Base-by-base conservation (phyloP, 805 yeast species). In the Saccharomycopsis fermentans region DNA sequence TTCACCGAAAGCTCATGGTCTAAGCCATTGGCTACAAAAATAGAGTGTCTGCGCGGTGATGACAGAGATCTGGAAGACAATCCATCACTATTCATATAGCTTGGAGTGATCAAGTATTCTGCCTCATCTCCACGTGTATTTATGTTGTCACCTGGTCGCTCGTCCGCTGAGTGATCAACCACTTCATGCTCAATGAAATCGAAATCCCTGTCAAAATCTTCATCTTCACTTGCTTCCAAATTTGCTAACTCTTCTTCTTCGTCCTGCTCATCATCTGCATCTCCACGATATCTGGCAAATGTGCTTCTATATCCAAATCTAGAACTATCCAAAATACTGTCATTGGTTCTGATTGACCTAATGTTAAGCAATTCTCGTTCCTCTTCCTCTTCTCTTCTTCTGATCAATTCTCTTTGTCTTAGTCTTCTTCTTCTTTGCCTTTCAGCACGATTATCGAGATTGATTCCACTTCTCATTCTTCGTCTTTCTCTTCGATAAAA, bases 181-280 rank as follows among this genome's bases (percentile, higher is more conserved):
- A n/a, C 36, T 16, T 52, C 56, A 26, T 55, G n/a, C 14, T 48
- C 55, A 26, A 32, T 14, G 29, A 47, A 50, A 27, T 55, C 55
- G 24, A 39, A 43, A 34, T 54, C 54, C 5, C 21, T 36, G n/a
- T 51, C 55, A 27, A 58, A 39, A 36, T 55, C 56, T 1, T 58
- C 53, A 50, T 32, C 40, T n/a, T 27, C 54, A 52, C 52, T 32
- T 6, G 4, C 47, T 35, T 21, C 26, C 6, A 16, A 43, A 16
- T 43, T 43, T 21, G 24, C 50, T 11, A 24, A 24, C 2, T 43
- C 50, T 43, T 43, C 53, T 4, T 55, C 58, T 16, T 39, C 47
- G 14, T 26, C 56, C 32, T 27, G 36, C 8, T 54, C 56, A 37
- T 40, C 36, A 29, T 36, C 50, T 24, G 11, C 50, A n/a, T n/a